Evolutionary conservation across 164 flowering plant species (phyloP).

Genomic region (Tinospora cordifolia): DNA sequence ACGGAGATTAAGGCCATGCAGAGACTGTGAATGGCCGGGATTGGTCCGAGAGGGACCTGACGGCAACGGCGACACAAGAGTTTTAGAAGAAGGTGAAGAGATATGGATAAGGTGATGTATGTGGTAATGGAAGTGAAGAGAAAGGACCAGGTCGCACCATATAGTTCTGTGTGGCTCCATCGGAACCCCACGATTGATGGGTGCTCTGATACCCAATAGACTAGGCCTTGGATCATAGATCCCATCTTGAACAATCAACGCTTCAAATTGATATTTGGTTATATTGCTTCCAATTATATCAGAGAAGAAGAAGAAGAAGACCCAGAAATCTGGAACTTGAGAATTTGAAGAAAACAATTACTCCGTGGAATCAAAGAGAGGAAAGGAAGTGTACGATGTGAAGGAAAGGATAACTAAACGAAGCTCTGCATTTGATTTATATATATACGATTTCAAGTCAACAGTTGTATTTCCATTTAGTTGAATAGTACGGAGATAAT

Average conservation of each 20-base stretch:
- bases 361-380: too few relatives aligned
- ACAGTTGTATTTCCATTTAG: too few relatives aligned
- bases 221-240: conserved; percentile 12
- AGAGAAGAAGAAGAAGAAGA: too few relatives aligned
- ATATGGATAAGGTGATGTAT: conserved; percentile 38
- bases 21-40: conserved; percentile 69
- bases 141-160: conserved; percentile 82
- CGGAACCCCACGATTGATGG: conserved; percentile 59
- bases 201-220: conserved; percentile 65
- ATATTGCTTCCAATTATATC: too few relatives aligned
- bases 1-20: conserved; percentile 48
- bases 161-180: conserved; percentile 61
- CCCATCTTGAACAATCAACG: not conserved
- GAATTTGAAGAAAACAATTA: too few relatives aligned
- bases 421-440: too few relatives aligned
- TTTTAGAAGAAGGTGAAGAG: conserved; percentile 34
- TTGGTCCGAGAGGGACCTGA: conserved; percentile 51
- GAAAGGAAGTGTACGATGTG: too few relatives aligned
- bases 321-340: too few relatives aligned
- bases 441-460: too few relatives aligned
- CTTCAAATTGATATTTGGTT: too few relatives aligned
- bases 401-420: too few relatives aligned
- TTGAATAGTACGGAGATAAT: too few relatives aligned
- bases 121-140: conserved; percentile 48
- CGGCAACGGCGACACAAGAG: conserved; percentile 28